These are phyloP conservation scores for Martiniozyma abietophila DNA, from an alignment of 805 yeast species.

Conservation along the genomic window DNA sequence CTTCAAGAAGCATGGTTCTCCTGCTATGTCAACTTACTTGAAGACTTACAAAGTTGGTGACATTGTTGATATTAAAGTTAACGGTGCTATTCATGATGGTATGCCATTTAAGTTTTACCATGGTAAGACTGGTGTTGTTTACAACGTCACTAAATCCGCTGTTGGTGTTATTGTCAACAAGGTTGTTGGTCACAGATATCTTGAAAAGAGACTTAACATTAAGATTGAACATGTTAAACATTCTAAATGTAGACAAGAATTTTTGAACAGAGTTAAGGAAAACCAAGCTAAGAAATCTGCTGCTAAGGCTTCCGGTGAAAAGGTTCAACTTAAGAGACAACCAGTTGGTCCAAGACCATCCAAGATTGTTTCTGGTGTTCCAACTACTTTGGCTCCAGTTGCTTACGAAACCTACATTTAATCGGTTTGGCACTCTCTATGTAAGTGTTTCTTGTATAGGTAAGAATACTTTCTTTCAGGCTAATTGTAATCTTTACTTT, in stretches of 20 bases:
- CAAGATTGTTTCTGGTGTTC: slow-evolving; percentile 75
- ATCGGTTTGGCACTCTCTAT: slow-evolving; percentile 5
- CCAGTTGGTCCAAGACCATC: slow-evolving; percentile 97
- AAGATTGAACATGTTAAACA: slow-evolving; percentile 99
- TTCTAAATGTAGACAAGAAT: slow-evolving; percentile 99
- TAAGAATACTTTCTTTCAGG: slow-evolving; percentile 3
- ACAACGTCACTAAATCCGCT: slow-evolving; percentile 97
- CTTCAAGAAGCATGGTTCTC: slow-evolving; percentile 94
- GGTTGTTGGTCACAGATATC: slow-evolving; percentile 97
- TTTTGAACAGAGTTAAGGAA: slow-evolving; percentile 95
- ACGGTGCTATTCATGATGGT: slow-evolving; percentile 99
- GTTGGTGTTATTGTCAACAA: slow-evolving; percentile 98
- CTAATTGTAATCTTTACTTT: too few relatives aligned
- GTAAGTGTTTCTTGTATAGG: slow-evolving; percentile 8
- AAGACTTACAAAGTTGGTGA: slow-evolving; percentile 98
- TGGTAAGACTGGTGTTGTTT: slow-evolving; percentile 99
- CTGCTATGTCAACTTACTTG: slow-evolving; percentile 93
- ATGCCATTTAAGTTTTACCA: slow-evolving; percentile 99
- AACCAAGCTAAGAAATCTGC: slow-evolving; percentile 90
- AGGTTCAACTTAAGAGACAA: slow-evolving; percentile 92
- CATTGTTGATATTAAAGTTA: slow-evolving; percentile 98
- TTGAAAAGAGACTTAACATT: slow-evolving; percentile 97
- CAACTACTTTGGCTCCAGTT: slow-evolving; percentile 98
- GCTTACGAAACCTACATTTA: slow-evolving; percentile 99
- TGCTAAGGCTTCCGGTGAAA: slow-evolving; percentile 91